These are phyloP conservation scores for Pseudoturritis turrita DNA, from an alignment of 345 rosid species.

Conservation along the genomic window DNA sequence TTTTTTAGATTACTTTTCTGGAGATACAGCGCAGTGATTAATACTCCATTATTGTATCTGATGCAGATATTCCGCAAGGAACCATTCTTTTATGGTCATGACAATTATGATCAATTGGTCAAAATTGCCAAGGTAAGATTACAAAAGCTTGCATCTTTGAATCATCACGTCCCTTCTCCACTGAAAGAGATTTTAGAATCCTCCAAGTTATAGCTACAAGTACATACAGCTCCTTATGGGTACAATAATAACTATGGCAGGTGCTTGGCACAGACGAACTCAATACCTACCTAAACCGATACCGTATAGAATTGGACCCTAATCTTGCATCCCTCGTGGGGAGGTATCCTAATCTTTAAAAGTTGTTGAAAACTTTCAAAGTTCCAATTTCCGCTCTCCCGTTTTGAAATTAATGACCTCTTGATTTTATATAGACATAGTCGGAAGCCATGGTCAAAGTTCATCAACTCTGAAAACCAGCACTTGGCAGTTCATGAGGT, in stretches of 20 bases:
- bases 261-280: constrained; percentile 94
- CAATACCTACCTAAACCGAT: constrained; percentile 71
- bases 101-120: constrained; percentile 94
- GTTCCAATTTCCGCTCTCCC: neutral
- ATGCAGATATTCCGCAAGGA: constrained; percentile 96
- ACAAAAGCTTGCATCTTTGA: neutral
- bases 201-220: neutral
- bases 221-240: neutral
- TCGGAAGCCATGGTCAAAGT: constrained; percentile 90
- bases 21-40: too few relatives aligned
- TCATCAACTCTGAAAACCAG: constrained; percentile 81
- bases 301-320: constrained; percentile 86
- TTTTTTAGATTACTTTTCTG: too few relatives aligned
- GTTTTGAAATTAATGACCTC: neutral
- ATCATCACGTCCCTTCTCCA: neutral
- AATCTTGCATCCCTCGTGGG: constrained; percentile 90
- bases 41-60: constrained; percentile 20
- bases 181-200: neutral
- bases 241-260: constrained; percentile 30
- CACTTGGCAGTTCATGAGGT: constrained; percentile 96
- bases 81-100: constrained; percentile 98
- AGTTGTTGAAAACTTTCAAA: neutral
- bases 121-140: constrained; percentile 85
- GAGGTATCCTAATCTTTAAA: constrained; percentile 42
- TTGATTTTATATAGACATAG: constrained; percentile 49